These are phyloP conservation scores for Lasiosphaeria hispida DNA, from an alignment of 495 filamentous ascomycete species.

Conservation along the genomic window DNA sequence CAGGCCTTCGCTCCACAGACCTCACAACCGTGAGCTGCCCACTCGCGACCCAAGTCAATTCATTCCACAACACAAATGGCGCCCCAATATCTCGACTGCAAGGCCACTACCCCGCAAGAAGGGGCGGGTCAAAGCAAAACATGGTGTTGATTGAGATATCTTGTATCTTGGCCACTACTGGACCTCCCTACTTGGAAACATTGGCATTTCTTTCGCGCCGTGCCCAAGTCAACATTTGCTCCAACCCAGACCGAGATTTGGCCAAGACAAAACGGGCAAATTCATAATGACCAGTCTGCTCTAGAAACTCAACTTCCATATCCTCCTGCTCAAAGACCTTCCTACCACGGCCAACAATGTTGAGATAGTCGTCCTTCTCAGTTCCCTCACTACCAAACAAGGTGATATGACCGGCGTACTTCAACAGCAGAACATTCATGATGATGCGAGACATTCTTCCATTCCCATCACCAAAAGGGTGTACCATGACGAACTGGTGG, in stretches of 20 bases:
- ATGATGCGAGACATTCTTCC: slow-evolving; percentile 38
- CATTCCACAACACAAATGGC: not conserved
- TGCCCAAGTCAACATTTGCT: slow-evolving; percentile 10
- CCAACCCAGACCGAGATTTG: slow-evolving; percentile 9
- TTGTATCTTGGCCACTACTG: no score
- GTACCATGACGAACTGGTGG: slow-evolving; percentile 35
- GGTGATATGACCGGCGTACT: slow-evolving; percentile 23
- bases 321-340: slow-evolving; percentile 27
- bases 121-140: not conserved
- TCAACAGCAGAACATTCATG: slow-evolving; percentile 33
- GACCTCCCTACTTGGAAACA: no score
- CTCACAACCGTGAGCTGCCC: no score
- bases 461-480: slow-evolving; percentile 41
- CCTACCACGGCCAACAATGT: slow-evolving; percentile 10
- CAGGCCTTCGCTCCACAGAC: no score
- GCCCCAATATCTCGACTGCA: not conserved
- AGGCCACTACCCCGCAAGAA: not conserved
- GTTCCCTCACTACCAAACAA: slow-evolving; percentile 18
- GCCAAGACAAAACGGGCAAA: slow-evolving; percentile 11
- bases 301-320: slow-evolving; percentile 21
- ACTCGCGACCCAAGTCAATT: not conserved
- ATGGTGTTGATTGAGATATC: no score
- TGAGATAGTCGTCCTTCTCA: slow-evolving; percentile 26
- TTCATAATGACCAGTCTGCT: slow-evolving; percentile 20
- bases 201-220: no score